phyloP scores from a whole-genome alignment of 2,329 filamentous ascomycete species.

The Tolypocladium pustulatum region DNA sequence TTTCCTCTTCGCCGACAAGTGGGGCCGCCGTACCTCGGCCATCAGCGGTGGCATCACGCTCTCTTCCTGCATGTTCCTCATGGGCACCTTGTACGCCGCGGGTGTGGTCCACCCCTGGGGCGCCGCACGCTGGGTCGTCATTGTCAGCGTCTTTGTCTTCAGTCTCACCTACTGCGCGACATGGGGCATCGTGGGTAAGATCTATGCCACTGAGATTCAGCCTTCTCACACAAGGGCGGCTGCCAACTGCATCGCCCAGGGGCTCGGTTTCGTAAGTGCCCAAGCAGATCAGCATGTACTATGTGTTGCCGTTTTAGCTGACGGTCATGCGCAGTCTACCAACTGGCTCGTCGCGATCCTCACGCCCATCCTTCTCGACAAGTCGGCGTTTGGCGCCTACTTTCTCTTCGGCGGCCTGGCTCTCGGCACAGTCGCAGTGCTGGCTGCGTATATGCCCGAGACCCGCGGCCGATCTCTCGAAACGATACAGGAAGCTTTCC shows the following conservation, averaged over 20 bases:
- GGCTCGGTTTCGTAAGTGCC: background rate
- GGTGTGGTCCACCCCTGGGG: background rate
- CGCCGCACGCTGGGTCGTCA: background rate
- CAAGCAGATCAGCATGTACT: background rate
- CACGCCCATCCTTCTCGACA: background rate
- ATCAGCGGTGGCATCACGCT: background rate
- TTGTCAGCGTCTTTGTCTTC: background rate
- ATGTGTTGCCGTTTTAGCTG: background rate
- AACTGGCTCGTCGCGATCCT: background rate
- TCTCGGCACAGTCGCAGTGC: background rate
- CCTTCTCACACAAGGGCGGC: background rate
- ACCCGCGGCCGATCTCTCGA: background rate
- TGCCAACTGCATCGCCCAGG: background rate
- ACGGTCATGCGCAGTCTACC: background rate
- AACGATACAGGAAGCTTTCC: background rate
- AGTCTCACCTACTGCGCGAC: background rate
- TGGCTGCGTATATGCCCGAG: background rate
- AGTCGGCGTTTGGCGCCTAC: background rate
- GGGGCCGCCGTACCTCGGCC: background rate
- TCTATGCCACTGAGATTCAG: background rate
- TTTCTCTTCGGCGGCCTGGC: background rate
- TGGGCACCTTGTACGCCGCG: background rate
- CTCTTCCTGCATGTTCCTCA: background rate
- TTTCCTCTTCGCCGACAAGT: background rate
- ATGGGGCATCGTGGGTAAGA: background rate